Conservation (phyloP, 495 filamentous ascomycete species). For the Aspergillus nanangensis region DNA sequence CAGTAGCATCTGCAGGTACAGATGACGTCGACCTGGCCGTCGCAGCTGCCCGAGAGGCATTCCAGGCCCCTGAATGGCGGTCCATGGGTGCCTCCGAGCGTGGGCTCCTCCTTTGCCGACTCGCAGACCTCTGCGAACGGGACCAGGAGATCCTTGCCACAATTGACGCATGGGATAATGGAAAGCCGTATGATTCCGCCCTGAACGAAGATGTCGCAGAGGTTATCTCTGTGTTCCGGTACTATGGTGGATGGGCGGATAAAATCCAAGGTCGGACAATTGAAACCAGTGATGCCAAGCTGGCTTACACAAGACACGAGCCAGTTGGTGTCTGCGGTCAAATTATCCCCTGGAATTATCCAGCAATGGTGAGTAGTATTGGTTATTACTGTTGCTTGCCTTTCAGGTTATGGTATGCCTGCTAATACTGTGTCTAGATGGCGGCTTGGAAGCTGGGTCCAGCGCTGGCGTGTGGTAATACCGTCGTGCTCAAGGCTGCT, state of each 20-base stretch:
- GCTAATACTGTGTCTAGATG: too few relatives aligned
- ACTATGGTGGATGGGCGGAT: conserved; percentile 91
- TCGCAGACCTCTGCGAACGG: conserved; percentile 70
- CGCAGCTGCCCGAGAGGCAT: conserved; percentile 74
- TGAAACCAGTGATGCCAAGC: conserved; percentile 70
- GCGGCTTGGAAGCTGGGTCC: conserved; percentile 94
- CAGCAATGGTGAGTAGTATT: too few relatives aligned
- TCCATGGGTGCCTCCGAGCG: conserved; percentile 69
- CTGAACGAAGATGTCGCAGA: conserved; percentile 71
- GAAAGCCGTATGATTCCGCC: conserved; percentile 77
- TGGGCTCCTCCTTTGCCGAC: conserved; percentile 69
- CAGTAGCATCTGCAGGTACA: conserved; percentile 76
- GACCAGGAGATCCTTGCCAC: conserved; percentile 76
- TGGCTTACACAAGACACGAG: conserved; percentile 87
- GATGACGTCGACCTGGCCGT: conserved; percentile 86
- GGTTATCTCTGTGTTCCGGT: conserved; percentile 65
- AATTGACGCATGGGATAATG: conserved; percentile 95
- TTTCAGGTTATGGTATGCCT: too few relatives aligned
- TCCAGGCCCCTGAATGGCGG: conserved; percentile 79
- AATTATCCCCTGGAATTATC: conserved; percentile 84
- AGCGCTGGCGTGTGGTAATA: conserved; percentile 85
- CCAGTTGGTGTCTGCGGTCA: conserved; percentile 90
- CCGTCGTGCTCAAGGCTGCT: conserved; percentile 82
- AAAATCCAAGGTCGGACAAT: conserved; percentile 91
- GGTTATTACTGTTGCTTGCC: too few relatives aligned